These are phyloP conservation scores for Rubus parviflorus DNA, from an alignment of 306 rosid genomes.

Conservation along the genomic window DNA sequence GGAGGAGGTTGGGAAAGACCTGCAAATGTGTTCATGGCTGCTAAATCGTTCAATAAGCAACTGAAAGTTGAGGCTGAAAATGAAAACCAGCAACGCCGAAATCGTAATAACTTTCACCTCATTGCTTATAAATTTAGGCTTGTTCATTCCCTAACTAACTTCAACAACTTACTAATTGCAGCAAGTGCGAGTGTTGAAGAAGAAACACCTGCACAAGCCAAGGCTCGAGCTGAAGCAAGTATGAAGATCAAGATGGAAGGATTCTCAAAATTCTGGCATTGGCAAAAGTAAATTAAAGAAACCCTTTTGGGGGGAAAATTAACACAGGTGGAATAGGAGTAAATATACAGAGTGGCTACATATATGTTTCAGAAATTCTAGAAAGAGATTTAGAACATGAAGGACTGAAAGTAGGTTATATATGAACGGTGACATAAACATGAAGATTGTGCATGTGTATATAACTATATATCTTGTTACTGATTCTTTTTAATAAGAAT, in stretches of 20 bases:
- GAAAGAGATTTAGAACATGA: not conserved
- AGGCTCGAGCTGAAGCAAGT: constrained; percentile 57
- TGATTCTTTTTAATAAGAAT: too few relatives aligned
- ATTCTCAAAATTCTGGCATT: constrained; percentile 46
- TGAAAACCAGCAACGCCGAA: constrained; percentile 19
- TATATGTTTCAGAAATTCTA: not conserved
- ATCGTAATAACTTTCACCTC: constrained; percentile 27
- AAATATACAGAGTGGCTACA: not conserved
- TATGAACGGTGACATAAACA: not conserved
- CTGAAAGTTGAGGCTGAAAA: constrained; percentile 26
- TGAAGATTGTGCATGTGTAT: not conserved
- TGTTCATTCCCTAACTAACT: not conserved
- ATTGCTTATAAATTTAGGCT: not conserved
- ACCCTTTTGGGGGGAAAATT: constrained; percentile 17
- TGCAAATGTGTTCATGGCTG: constrained; percentile 70
- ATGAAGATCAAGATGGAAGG: constrained; percentile 49
- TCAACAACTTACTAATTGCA: constrained; percentile 19
- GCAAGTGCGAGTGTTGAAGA: constrained; percentile 37
- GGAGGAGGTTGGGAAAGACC: constrained; percentile 91
- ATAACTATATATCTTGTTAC: not conserved
- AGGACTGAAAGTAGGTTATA: not conserved
- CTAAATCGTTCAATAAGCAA: constrained; percentile 53
- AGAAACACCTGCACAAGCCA: constrained; percentile 73
- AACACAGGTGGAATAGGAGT: constrained; percentile 8
- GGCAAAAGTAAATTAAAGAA: constrained; percentile 25